Percentiles rank a stretch among this genome's conserved stretches.
phyloP scores from a whole-genome alignment of 495 filamentous ascomycete genomes.

The Venustampulla echinocandica region DNA sequence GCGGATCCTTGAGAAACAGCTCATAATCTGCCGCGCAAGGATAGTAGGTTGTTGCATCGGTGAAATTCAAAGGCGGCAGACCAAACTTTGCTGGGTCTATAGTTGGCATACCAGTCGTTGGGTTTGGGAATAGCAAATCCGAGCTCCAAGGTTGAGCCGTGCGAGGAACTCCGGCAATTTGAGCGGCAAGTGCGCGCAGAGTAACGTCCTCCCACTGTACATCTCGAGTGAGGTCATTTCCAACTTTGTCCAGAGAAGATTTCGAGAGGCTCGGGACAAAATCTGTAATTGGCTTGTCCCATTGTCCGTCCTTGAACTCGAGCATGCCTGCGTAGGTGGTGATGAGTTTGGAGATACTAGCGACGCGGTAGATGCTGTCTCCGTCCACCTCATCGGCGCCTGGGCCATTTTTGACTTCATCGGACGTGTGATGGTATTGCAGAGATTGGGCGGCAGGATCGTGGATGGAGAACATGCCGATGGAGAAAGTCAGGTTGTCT shows the following conservation, averaged over 20 bases:
- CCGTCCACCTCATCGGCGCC: slow-evolving; percentile 35
- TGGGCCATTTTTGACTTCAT: slow-evolving; percentile 19
- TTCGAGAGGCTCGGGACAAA: slow-evolving; percentile 28
- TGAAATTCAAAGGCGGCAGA: slow-evolving; percentile 29
- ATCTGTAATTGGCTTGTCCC: slow-evolving; percentile 34
- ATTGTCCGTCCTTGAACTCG: slow-evolving; percentile 28
- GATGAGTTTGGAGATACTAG: slow-evolving; percentile 38
- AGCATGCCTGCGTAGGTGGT: slow-evolving; percentile 33
- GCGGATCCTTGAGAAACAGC: not conserved
- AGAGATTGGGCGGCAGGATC: slow-evolving; percentile 27
- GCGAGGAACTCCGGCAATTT: slow-evolving; percentile 36
- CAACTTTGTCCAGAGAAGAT: slow-evolving; percentile 9
- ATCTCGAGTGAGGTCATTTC: slow-evolving; percentile 28
- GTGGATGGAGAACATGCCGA: slow-evolving; percentile 44
- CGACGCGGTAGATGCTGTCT: slow-evolving; percentile 37
- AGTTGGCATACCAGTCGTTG: slow-evolving; percentile 8
- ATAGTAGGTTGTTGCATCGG: slow-evolving; percentile 10
- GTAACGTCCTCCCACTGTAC: slow-evolving; percentile 38
- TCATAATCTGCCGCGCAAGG: not conserved
- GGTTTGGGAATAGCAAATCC: not conserved
- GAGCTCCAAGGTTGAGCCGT: slow-evolving; percentile 28
- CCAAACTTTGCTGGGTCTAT: slow-evolving; percentile 22
- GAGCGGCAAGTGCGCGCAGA: slow-evolving; percentile 34
- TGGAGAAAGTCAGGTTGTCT: slow-evolving; percentile 37
- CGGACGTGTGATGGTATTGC: slow-evolving; percentile 31